Evolutionary conservation across 495 filamentous ascomycete genomes (phyloP).

Genomic region (Neurospora sp.): DNA sequence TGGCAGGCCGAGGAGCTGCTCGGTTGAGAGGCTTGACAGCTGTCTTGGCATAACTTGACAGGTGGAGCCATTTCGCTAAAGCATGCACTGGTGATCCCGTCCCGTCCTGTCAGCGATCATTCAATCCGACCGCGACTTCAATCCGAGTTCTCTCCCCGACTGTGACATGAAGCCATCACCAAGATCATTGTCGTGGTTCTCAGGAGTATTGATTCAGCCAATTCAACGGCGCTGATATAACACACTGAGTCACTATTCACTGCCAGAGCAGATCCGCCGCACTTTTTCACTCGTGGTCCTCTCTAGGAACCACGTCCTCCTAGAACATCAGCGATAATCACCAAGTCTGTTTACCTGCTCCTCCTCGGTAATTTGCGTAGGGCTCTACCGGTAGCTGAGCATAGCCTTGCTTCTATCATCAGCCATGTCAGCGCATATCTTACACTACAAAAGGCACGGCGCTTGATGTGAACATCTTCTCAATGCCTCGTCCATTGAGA

Average conservation of each 20-base stretch:
- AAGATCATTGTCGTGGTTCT: not conserved
- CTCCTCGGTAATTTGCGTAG: not conserved
- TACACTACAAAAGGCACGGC: not conserved
- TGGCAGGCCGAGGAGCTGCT: not conserved
- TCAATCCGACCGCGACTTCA: not conserved
- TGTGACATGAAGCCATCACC: not conserved
- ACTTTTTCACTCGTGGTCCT: not conserved
- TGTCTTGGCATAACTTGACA: not conserved
- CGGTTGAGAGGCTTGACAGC: not conserved
- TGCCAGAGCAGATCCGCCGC: not conserved
- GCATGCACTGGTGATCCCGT: not conserved
- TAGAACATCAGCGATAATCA: not conserved
- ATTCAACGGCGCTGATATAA: not conserved
- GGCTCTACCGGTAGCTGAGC: not conserved
- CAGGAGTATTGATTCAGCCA: not conserved
- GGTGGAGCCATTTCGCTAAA: not conserved
- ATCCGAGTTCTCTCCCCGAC: not conserved
- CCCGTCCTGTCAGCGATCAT: not conserved
- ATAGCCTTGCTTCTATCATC: not conserved
- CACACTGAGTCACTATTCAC: not conserved
- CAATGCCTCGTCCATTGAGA: not conserved
- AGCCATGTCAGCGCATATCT: not conserved
- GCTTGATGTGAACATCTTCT: not conserved
- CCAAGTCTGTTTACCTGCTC: not conserved
- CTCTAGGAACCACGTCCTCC: not conserved